These are phyloP conservation scores for Colletotrichum noveboracense DNA, from an alignment of 2,329 filamentous ascomycete genomes.

Conservation along the genomic window DNA sequence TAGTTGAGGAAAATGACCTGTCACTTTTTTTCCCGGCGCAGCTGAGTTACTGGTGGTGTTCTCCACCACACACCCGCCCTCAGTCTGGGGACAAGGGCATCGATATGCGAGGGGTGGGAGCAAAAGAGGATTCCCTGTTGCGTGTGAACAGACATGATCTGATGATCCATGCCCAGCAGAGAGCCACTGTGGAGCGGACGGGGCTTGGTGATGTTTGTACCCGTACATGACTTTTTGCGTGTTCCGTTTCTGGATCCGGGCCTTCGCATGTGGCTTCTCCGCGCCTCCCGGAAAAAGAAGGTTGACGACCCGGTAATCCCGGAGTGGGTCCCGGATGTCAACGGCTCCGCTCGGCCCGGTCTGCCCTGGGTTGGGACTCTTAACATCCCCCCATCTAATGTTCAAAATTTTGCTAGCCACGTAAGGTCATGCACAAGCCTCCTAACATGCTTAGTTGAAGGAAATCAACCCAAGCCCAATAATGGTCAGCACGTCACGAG, in stretches of 20 bases:
- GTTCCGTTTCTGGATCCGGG: neutral
- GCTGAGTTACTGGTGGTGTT: neutral
- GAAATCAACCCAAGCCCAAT: neutral
- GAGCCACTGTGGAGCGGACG: slow-evolving; percentile 3
- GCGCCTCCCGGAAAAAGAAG: neutral
- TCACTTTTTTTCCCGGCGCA: neutral
- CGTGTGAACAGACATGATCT: slow-evolving; percentile 16
- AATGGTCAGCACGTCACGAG: neutral
- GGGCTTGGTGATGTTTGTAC: neutral
- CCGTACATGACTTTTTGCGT: neutral
- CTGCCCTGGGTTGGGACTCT: neutral
- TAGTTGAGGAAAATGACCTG: neutral
- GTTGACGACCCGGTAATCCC: neutral
- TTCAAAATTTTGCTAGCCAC: neutral
- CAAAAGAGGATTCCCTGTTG: neutral
- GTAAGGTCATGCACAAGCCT: neutral
- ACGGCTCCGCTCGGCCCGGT: neutral
- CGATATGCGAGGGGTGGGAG: neutral
- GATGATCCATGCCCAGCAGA: slow-evolving; percentile 7
- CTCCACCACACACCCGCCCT: neutral
- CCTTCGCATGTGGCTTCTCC: neutral
- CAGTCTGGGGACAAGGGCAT: neutral
- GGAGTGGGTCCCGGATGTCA: neutral
- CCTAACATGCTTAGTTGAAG: neutral
- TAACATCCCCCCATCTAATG: neutral